phyloP scores from a whole-genome alignment of 2,329 filamentous ascomycete genomes.

The Fusarium mundagurra region DNA sequence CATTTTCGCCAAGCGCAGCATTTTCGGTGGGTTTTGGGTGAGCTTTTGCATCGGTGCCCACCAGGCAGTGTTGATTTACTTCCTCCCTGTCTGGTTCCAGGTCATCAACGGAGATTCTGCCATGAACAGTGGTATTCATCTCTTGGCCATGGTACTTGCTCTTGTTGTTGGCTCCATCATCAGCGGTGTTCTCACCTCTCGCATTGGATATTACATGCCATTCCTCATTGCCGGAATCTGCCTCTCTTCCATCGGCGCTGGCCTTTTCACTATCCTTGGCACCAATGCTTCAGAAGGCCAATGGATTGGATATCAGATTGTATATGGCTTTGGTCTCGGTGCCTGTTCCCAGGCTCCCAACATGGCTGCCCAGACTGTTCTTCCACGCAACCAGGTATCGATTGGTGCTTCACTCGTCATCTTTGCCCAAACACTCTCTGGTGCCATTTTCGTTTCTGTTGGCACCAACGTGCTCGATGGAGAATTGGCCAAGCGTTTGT shows the following conservation, averaged over 20 bases:
- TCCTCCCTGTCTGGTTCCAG: slow-evolving; percentile 63
- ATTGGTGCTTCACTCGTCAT: slow-evolving; percentile 58
- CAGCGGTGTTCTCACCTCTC: slow-evolving; percentile 42
- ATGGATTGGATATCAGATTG: slow-evolving; percentile 49
- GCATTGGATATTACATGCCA: slow-evolving; percentile 55
- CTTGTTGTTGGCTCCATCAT: slow-evolving; percentile 42
- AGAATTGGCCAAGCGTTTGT: slow-evolving; percentile 45
- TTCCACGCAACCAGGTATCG: slow-evolving; percentile 55
- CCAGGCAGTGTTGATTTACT: slow-evolving; percentile 48
- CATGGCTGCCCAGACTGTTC: slow-evolving; percentile 57
- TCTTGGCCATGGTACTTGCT: slow-evolving; percentile 45
- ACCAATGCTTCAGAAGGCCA: slow-evolving; percentile 28
- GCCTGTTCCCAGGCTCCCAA: slow-evolving; percentile 56
- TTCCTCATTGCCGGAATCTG: slow-evolving; percentile 50
- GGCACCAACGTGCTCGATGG: slow-evolving; percentile 63
- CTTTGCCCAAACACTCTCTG: slow-evolving; percentile 56
- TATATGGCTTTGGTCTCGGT: slow-evolving; percentile 56
- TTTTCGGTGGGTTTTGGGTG: slow-evolving; percentile 49
- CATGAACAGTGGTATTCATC: slow-evolving; percentile 44
- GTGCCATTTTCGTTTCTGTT: slow-evolving; percentile 61
- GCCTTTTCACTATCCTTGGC: slow-evolving; percentile 53
- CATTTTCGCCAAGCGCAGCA: slow-evolving; percentile 54
- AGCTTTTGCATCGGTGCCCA: slow-evolving; percentile 42
- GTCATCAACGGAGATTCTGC: slow-evolving; percentile 51
- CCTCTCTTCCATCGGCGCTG: slow-evolving; percentile 49